Percentiles rank a stretch among this genome's conserved stretches.
Conservation (phyloP, 768 basidiomycete genomes). For the Suillus hirtellus region DNA sequence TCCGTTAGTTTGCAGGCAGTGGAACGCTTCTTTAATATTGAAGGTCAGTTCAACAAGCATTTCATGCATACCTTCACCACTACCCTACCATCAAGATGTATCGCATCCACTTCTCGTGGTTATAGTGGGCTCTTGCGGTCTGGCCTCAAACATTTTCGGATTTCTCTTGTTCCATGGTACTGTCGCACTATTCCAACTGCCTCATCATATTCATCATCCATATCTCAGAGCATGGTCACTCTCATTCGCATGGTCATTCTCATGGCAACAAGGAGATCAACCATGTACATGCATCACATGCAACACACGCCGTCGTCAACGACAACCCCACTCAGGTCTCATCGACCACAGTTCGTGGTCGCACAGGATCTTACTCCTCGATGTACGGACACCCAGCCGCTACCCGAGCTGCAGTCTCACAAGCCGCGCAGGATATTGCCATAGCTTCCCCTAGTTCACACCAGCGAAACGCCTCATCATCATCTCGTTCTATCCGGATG, state of each 20-base stretch:
- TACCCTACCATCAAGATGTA: slow-evolving; percentile 57
- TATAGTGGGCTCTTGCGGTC: slow-evolving; percentile 83
- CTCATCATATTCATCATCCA: slow-evolving; percentile 14
- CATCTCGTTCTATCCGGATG: slow-evolving; percentile 21
- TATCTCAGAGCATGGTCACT: slow-evolving; percentile 50
- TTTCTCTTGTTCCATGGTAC: slow-evolving; percentile 93
- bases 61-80: not conserved
- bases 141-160: slow-evolving; percentile 91
- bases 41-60: slow-evolving; percentile 47
- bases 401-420: slow-evolving; percentile 71
- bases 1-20: slow-evolving; percentile 92
- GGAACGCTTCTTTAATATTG: slow-evolving; percentile 82
- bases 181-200: slow-evolving; percentile 21
- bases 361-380: slow-evolving; percentile 53
- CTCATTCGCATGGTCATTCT: slow-evolving; percentile 60
- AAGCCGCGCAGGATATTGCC: slow-evolving; percentile 83
- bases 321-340: slow-evolving; percentile 28
- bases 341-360: slow-evolving; percentile 25
- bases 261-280: slow-evolving; percentile 41
- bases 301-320: slow-evolving; percentile 32
- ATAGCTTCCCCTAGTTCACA: slow-evolving; percentile 9
- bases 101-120: slow-evolving; percentile 87
- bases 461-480: slow-evolving; percentile 21
- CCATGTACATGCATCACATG: slow-evolving; percentile 42
- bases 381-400: slow-evolving; percentile 75